phyloP scores from a whole-genome alignment of 225 moss, liverwort and hornwort genomes.

The Asterella californica region DNA sequence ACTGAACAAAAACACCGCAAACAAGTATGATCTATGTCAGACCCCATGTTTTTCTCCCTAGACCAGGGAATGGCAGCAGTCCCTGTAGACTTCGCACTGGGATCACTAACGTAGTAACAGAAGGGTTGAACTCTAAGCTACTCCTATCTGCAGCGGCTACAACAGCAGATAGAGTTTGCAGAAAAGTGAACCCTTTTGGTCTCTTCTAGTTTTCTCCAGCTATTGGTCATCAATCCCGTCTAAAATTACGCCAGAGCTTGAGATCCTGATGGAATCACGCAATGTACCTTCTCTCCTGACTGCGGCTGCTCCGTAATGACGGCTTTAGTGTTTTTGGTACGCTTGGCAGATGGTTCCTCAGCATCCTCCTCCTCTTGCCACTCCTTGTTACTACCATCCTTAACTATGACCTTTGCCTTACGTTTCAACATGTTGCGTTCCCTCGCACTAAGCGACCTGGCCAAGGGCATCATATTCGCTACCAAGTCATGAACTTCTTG shows the following conservation, averaged over 20 bases:
- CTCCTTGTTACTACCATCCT: conserved; percentile 78
- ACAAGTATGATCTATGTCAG: no score
- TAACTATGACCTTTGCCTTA: conserved; percentile 82
- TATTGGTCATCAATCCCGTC: not conserved
- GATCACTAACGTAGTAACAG: not conserved
- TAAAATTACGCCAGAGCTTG: not conserved
- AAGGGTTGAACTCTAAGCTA: not conserved
- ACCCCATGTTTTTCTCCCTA: no score
- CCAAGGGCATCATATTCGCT: conserved; percentile 79
- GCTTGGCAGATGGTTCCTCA: conserved; percentile 64
- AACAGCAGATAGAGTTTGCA: not conserved
- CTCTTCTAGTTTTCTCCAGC: not conserved
- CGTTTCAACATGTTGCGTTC: conserved; percentile 86
- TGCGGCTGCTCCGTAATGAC: conserved; percentile 78
- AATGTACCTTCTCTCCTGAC: conserved; percentile 56
- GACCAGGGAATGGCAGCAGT: not conserved
- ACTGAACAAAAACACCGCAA: no score
- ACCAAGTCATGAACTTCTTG: conserved; percentile 88
- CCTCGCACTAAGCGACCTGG: conserved; percentile 81
- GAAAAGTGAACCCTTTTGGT: not conserved
- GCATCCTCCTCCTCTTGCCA: conserved; percentile 81
- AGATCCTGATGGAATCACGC: no score
- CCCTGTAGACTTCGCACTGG: not conserved
- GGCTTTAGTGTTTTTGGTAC: conserved; percentile 64
- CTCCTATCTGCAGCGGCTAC: not conserved